Base-by-base conservation (phyloP, 257 asterid species). In the Eustoma russellianum region DNA sequence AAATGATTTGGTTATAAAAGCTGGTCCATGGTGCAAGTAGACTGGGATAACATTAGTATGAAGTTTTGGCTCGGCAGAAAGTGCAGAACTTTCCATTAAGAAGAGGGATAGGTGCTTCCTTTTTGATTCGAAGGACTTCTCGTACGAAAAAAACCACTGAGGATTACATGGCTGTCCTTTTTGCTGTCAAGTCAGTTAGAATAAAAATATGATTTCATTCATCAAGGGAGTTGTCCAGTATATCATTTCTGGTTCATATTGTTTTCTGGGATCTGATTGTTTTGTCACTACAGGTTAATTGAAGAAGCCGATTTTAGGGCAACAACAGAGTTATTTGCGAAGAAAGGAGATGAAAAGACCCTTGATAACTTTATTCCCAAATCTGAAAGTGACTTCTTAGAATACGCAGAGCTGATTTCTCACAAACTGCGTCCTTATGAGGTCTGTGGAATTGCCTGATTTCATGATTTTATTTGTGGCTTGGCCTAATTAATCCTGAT, bases 221-320 rank as follows among this genome's bases (percentile, higher is more conserved):
- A 0, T 13, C 30, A 7, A 34, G 4, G n/a, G 5, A 56, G 0
- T n/a, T n/a, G 10, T 30, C 6, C 2, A 18, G 12, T 12, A 17
- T 33, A 3, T 13, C 10, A 10, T 19, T 55, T 13, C 30, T 55
- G n/a, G 5, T 9, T 55, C 17, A 38, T 38, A 13, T 17, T 41
- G 13, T 5, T 5, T 54, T 55, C 2, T 13, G 28, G 12, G 11
- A 13, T 47, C 6, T 6, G 34, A 40, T 54, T 17, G 38, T 47
- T 30, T 40, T 17, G 8, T 6, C 9, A 43, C 44, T 46, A 18
- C 83, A 88, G 97, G 91, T 92, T 93, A 53, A 93, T 88, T 2
- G 99, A 93, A 67, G 99, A 93, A 75, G 97, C 97, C 53, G 99
- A 93, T 71, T 88, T 67, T 65, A 88, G 77, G 83, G 59, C 95